phyloP scores from a whole-genome alignment of 257 asterid genomes.

The Solanum pinnatisectum region DNA sequence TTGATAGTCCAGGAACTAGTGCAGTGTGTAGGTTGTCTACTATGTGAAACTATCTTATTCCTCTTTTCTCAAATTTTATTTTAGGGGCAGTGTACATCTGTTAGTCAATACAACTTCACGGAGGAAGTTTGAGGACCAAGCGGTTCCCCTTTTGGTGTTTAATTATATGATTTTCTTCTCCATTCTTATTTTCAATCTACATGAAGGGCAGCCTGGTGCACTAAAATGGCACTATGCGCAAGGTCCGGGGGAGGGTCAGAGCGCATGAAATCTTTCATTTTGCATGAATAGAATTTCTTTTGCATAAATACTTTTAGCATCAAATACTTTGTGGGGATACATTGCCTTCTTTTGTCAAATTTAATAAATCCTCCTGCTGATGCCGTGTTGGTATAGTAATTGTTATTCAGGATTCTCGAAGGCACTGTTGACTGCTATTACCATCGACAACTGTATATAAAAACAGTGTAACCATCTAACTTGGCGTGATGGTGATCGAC shows the following conservation, averaged over 20 bases:
- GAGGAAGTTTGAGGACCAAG: neutral
- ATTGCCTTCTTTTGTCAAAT: neutral
- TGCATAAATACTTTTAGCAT: neutral
- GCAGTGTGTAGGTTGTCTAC: neutral
- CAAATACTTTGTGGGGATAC: neutral
- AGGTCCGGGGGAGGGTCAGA: neutral
- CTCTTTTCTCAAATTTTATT: neutral
- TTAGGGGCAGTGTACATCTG: neutral
- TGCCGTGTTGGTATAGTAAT: neutral
- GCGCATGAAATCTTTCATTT: neutral
- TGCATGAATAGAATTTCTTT: neutral
- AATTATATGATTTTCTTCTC: neutral
- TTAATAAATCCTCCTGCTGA: neutral
- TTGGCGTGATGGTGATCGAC: neutral
- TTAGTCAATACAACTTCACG: neutral
- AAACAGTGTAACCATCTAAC: neutral
- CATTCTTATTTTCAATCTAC: neutral
- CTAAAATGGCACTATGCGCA: neutral
- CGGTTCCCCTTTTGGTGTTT: neutral
- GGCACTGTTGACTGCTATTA: neutral
- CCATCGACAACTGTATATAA: neutral
- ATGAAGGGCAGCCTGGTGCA: neutral
- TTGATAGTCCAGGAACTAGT: neutral
- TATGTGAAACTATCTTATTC: neutral
- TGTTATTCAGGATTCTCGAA: neutral